These are phyloP conservation scores for Coniochaeta sp. DNA, from an alignment of 2,329 filamentous ascomycete genomes.

Conservation along the genomic window DNA sequence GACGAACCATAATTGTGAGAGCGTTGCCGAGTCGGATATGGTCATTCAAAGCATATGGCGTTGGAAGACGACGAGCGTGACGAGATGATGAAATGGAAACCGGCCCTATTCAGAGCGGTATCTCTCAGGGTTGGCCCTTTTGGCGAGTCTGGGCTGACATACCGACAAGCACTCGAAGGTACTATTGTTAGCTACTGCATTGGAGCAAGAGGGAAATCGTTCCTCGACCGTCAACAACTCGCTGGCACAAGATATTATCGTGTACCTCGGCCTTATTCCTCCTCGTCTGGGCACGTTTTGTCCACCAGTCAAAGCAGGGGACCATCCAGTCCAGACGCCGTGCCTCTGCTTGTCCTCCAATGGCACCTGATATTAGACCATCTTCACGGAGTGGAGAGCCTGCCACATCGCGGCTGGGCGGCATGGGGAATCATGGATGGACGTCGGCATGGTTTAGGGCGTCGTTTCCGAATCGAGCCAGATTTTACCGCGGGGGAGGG, in stretches of 20 bases:
- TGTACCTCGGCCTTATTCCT: background rate
- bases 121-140: background rate
- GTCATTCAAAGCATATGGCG: too few species aligned
- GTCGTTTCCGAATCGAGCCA: constrained; percentile 1
- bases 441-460: background rate
- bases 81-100: background rate
- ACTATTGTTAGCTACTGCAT: background rate
- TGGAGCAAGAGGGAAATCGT: too few species aligned
- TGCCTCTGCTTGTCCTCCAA: background rate
- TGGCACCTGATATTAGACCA: background rate
- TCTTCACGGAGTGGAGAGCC: background rate
- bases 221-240: background rate
- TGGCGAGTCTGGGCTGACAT: background rate
- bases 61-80: too few species aligned
- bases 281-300: background rate
- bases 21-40: too few species aligned
- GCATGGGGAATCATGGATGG: background rate
- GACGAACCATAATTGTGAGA: too few species aligned
- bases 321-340: background rate
- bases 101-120: background rate
- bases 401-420: constrained; percentile 1
- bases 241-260: background rate
- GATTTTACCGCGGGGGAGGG: constrained; percentile 3
- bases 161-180: background rate
- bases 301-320: background rate